These are phyloP conservation scores for Trichopus zeylanicus DNA, from an alignment of 116 monocot genomes.

Conservation along the genomic window DNA sequence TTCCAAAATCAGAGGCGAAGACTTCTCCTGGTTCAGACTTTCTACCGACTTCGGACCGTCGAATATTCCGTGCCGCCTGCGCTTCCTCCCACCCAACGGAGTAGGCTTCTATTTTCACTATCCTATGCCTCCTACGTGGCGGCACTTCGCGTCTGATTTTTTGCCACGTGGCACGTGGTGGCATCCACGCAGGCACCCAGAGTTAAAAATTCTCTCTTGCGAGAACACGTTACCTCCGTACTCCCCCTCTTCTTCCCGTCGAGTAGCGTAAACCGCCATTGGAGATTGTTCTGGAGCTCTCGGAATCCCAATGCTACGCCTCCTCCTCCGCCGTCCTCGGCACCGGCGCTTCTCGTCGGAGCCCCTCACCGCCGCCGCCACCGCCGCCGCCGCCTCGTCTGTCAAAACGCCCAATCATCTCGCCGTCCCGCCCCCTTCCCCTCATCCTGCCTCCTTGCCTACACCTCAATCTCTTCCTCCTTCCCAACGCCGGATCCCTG, in stretches of 20 bases:
- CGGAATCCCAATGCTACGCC: background rate
- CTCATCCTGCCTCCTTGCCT: too few relatives aligned
- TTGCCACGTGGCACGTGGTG: background rate
- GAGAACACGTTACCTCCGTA: too few relatives aligned
- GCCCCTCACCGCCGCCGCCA: background rate
- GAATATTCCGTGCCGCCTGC: too few relatives aligned
- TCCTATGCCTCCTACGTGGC: too few relatives aligned
- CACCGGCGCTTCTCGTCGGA: constrained; percentile 1
- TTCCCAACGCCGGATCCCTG: background rate
- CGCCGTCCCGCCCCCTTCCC: background rate
- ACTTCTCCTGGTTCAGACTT: too few relatives aligned
- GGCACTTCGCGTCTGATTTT: too few relatives aligned
- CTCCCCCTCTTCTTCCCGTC: background rate
- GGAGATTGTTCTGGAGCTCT: background rate
- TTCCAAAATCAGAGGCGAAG: too few relatives aligned
- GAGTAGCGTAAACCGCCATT: background rate
- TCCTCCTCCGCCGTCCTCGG: background rate
- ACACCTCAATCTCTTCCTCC: background rate
- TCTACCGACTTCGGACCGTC: too few relatives aligned
- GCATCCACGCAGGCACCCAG: background rate
- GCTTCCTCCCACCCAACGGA: too few relatives aligned
- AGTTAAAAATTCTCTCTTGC: background rate
- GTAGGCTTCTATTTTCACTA: too few relatives aligned
- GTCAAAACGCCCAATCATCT: background rate
- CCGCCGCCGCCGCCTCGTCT: background rate